Evolutionary conservation across 2,329 filamentous ascomycete species (phyloP).

Genomic region (Cryphonectria radicalis): DNA sequence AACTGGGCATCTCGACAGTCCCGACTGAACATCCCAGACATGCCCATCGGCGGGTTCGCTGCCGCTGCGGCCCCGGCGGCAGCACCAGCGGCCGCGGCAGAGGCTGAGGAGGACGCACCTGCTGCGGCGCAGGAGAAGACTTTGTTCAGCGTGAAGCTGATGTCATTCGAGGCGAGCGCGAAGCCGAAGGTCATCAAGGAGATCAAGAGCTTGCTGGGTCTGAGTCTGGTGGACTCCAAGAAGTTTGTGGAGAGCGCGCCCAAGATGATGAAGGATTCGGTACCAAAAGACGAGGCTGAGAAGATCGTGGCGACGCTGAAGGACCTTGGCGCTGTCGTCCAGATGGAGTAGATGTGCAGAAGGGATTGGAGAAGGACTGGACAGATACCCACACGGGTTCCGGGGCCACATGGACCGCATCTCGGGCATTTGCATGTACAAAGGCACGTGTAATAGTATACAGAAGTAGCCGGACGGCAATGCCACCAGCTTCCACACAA

Average conservation of each 20-base stretch:
- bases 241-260: slow-evolving; percentile 99
- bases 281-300: slow-evolving; percentile 98
- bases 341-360: slow-evolving; percentile 74
- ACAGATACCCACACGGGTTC: slow-evolving; percentile 20
- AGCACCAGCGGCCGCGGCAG: slow-evolving; percentile 65
- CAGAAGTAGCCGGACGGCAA: slow-evolving; percentile 32
- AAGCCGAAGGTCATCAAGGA: slow-evolving; percentile 99
- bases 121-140: slow-evolving; percentile 93
- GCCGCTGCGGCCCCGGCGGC: slow-evolving; percentile 66
- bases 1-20: slow-evolving; percentile 56
- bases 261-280: slow-evolving; percentile 98
- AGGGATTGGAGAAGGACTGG: slow-evolving; percentile 1
- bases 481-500: slow-evolving; percentile 20
- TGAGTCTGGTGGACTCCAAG: slow-evolving; percentile 98
- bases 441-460: slow-evolving; percentile 41
- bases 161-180: slow-evolving; percentile 81
- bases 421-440: slow-evolving; percentile 35
- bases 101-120: slow-evolving; percentile 87
- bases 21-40: slow-evolving; percentile 95
- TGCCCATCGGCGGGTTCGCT: slow-evolving; percentile 90
- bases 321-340: slow-evolving; percentile 84
- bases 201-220: slow-evolving; percentile 91
- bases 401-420: slow-evolving; percentile 10
- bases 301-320: slow-evolving; percentile 96
- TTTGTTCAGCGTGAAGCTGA: slow-evolving; percentile 93